Evolutionary conservation across 1,284 basidiomycete species (phyloP).

Genomic region (Marasmius oreades): DNA sequence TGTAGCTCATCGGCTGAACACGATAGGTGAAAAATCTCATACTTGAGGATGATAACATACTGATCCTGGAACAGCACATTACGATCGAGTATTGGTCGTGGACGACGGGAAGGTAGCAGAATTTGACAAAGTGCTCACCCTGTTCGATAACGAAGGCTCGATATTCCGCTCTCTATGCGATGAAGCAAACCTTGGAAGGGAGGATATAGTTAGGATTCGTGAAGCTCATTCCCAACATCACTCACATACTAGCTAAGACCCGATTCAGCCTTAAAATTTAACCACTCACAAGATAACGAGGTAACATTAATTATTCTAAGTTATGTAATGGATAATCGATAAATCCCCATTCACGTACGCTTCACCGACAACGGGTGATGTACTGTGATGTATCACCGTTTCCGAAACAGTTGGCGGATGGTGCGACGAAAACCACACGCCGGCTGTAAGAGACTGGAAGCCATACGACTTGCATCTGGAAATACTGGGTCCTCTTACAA

Average conservation of each 20-base stretch:
- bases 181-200: conserved; percentile 54
- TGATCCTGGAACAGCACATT: conserved; percentile 46
- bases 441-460: no score
- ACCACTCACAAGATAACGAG: background rate
- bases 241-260: background rate
- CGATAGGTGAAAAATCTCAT: conserved; percentile 51
- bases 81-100: conserved; percentile 77
- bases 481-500: no score
- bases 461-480: no score
- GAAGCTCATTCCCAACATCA: conserved; percentile 1
- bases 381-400: no score
- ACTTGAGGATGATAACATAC: background rate
- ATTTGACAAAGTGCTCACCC: conserved; percentile 74
- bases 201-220: conserved; percentile 13
- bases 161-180: conserved; percentile 76
- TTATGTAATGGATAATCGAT: no score
- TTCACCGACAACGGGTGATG: no score
- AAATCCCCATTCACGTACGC: no score
- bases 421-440: no score
- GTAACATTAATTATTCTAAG: no score
- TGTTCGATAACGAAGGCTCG: conserved; percentile 66
- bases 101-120: conserved; percentile 67
- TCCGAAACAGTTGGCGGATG: no score
- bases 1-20: conserved; percentile 76
- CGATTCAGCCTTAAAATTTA: no score